Conservation (phyloP, 345 rosid genomes). For the Microcos paniculata region DNA sequence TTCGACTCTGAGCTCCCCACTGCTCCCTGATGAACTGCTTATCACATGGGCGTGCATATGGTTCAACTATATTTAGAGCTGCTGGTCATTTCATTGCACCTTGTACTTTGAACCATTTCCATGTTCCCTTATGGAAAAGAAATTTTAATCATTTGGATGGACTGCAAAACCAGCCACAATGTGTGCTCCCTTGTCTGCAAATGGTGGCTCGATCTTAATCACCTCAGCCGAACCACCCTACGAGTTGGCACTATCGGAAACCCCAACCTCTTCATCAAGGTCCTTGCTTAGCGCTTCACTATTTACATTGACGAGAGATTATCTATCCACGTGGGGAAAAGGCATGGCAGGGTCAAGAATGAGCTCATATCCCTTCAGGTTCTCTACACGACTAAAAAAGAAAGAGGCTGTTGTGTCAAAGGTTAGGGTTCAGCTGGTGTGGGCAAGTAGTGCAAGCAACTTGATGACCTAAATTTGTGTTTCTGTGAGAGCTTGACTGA, state of each 20-base stretch:
- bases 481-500: conserved; percentile 92
- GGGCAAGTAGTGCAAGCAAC: conserved; percentile 68
- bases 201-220: conserved; percentile 81
- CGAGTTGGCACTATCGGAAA: conserved; percentile 77
- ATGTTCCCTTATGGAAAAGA: background rate
- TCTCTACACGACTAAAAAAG: too few species aligned
- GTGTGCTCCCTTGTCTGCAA: conserved; percentile 90
- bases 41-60: conserved; percentile 1
- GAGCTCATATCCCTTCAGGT: too few species aligned
- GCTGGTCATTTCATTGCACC: conserved; percentile 4
- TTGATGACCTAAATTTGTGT: conserved; percentile 74
- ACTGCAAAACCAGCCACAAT: conserved; percentile 54
- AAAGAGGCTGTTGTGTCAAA: conserved; percentile 92
- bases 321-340: conserved; percentile 35
- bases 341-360: too few species aligned
- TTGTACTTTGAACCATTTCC: background rate
- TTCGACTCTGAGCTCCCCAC: too few species aligned
- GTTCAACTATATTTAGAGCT: conserved; percentile 4
- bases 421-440: conserved; percentile 75
- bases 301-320: conserved; percentile 79
- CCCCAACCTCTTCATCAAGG: conserved; percentile 58
- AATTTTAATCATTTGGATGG: conserved; percentile 19
- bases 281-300: conserved; percentile 73
- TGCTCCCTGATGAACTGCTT: conserved; percentile 8
- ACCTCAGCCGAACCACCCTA: conserved; percentile 76